Conservation (phyloP, 495 filamentous ascomycete species). For the Penicillium angulare region DNA sequence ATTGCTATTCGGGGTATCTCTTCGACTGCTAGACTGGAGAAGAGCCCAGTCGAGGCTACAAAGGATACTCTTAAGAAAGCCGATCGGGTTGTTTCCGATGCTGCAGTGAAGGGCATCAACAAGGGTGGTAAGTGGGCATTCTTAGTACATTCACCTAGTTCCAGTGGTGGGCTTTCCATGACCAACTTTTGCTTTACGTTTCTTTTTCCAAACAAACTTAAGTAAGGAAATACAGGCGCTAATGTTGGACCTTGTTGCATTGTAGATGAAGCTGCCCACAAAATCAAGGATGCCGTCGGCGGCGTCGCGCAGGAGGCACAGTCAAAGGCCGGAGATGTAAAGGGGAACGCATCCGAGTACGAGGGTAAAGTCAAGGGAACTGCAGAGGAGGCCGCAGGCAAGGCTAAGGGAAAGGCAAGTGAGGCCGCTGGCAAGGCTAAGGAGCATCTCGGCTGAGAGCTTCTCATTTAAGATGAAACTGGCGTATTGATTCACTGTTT, state of each 20-base stretch:
- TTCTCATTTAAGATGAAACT: not conserved
- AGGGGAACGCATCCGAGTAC: constrained; percentile 40
- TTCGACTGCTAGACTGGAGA: constrained; percentile 26
- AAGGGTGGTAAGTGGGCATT: constrained; percentile 53
- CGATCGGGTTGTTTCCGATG: constrained; percentile 53
- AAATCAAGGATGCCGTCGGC: constrained; percentile 41
- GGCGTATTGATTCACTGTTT: not conserved
- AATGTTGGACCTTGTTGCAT: constrained; percentile 1
- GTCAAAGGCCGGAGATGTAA: constrained; percentile 36
- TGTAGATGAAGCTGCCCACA: constrained; percentile 47
- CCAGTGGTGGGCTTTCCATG: too few relatives aligned
- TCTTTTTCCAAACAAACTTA: too few relatives aligned
- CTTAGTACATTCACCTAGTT: too few relatives aligned
- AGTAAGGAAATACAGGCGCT: not conserved
- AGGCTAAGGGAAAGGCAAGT: constrained; percentile 32
- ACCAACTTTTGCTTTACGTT: too few relatives aligned
- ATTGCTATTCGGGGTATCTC: constrained; percentile 29
- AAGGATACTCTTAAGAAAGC: constrained; percentile 58
- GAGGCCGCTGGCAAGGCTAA: constrained; percentile 35
- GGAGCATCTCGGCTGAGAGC: not conserved
- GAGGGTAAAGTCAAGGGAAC: constrained; percentile 38
- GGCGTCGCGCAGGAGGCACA: constrained; percentile 36
- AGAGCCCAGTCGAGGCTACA: constrained; percentile 45
- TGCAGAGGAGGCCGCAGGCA: constrained; percentile 37
- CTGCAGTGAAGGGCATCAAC: constrained; percentile 60